These are phyloP conservation scores for Ensete ventricosum DNA, from an alignment of 176 grass and related monocot genomes.

Conservation along the genomic window DNA sequence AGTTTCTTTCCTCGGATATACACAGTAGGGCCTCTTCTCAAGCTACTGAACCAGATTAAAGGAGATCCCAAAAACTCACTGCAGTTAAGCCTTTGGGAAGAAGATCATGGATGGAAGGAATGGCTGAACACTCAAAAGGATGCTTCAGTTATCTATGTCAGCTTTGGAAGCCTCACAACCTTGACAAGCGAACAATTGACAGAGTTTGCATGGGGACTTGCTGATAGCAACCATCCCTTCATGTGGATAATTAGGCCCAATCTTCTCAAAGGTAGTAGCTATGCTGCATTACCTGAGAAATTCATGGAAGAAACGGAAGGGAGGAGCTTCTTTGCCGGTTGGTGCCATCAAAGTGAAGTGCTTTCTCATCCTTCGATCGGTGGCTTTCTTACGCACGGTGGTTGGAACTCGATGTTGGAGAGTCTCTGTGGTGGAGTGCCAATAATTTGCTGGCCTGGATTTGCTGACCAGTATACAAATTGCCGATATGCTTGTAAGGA, in stretches of 20 bases:
- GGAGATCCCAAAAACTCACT: background rate
- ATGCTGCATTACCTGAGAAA: background rate
- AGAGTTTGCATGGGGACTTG: slow-evolving; percentile 3
- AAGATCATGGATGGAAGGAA: background rate
- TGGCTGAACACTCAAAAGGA: background rate
- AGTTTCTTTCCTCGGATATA: background rate
- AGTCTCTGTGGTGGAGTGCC: slow-evolving; percentile 1
- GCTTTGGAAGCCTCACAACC: background rate
- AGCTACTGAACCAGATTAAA: background rate
- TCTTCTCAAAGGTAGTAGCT: background rate
- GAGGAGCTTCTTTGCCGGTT: background rate
- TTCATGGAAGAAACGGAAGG: background rate
- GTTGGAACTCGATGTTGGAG: slow-evolving; percentile 1
- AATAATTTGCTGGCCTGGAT: slow-evolving; percentile 6
- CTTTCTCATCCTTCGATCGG: background rate
- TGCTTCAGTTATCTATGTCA: background rate
- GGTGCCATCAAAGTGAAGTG: background rate
- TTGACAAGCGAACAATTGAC: background rate
- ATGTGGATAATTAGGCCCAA: slow-evolving; percentile 1
- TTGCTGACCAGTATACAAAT: slow-evolving; percentile 8
- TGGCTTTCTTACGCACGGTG: background rate
- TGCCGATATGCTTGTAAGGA: background rate
- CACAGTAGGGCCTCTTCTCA: background rate
- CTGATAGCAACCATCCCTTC: background rate
- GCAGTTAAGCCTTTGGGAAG: slow-evolving; percentile 3